Evolutionary conservation across 352 stramenopile species (phyloP), one percentile per base, ranked within the genome.

Genomic region (Globisporangium viniferum): DNA sequence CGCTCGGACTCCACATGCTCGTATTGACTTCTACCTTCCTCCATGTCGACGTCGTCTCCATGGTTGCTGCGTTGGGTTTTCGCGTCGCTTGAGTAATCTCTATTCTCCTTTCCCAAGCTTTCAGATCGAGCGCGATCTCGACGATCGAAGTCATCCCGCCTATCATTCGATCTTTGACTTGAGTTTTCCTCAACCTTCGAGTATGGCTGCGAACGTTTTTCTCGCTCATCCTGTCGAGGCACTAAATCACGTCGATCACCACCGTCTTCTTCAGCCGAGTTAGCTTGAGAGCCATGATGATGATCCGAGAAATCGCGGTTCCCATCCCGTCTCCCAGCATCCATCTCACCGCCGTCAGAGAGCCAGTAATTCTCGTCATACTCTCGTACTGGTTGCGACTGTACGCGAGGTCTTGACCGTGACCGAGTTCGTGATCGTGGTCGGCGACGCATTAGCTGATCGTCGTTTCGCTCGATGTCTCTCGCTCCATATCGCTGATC

Each of bases 311-410:
- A 20, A 36, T 64, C 56, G 9, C 14, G 24, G 24, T 64, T 15
- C 1, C 20, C 55, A 22, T 44, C 64, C 35, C 41, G 57, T 10
- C 41, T 58, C n/a, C 41, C 41, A 41, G 39, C 18, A 12, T 64
- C 39, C 31, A n/a, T 51, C 5, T 64, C 41, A 44, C 9, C 51
- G 5, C 9, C 51, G 9, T 56, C 46, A 20, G 62, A 56, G 2
- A 29, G 64, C 29, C 57, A 69, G 41, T 56, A 54, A 8, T 29
- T 64, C 56, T 48, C 39, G 22, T 69, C 64, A 18, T 33, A 64
- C 18, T 49, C 49, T 41, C 58, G 49, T 31, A 35, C 54, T 4
- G 36, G 14, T 55, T 57, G 56, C n/a, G 49, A 29, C 24, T 61
- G 62, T n/a, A 20, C 39, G 4, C 48, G n/a, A 29, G 36, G 56